Evolutionary conservation across 768 basidiomycete species (phyloP).

Genomic region (Tricholoma hemisulphureum): DNA sequence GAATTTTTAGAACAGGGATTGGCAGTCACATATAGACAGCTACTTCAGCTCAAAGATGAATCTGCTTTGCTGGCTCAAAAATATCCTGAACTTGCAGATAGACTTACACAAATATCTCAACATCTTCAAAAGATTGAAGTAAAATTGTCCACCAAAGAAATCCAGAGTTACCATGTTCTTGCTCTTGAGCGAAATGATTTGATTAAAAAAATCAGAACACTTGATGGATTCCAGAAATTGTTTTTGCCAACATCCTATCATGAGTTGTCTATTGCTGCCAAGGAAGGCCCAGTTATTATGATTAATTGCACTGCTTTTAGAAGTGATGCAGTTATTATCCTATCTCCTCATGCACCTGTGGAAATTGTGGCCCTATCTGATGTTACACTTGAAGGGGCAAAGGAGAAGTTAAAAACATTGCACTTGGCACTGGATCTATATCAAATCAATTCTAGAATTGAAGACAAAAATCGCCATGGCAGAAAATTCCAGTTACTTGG

Average conservation of each 20-base stretch:
- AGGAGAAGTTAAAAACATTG: not conserved
- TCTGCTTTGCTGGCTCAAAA: not conserved
- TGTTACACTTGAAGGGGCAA: not conserved
- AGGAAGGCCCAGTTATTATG: conserved; percentile 17
- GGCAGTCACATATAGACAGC: conserved; percentile 5
- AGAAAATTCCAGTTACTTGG: not conserved
- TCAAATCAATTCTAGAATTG: not conserved
- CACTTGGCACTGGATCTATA: not conserved
- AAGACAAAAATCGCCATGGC: not conserved
- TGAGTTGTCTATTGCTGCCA: conserved; percentile 7
- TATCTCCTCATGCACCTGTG: conserved; percentile 2
- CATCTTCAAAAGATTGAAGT: not conserved
- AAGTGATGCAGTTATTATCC: conserved; percentile 17
- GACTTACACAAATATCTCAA: conserved; percentile 2
- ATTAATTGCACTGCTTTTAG: conserved; percentile 6
- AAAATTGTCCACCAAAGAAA: not conserved
- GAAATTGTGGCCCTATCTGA: conserved; percentile 4
- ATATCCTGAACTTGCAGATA: conserved; percentile 1
- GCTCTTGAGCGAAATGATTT: conserved; percentile 7
- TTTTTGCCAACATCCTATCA: conserved; percentile 3
- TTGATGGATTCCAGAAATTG: conserved; percentile 13
- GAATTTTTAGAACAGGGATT: conserved; percentile 14
- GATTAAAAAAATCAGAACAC: conserved; percentile 10
- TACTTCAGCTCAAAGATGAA: conserved; percentile 3
- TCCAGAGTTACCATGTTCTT: not conserved